A percentile compares a stretch with the other conserved stretches of the same genome.
These are phyloP conservation scores for Telopea speciosissima DNA, from an alignment of 177 flowering plant genomes.

Conservation along the genomic window DNA sequence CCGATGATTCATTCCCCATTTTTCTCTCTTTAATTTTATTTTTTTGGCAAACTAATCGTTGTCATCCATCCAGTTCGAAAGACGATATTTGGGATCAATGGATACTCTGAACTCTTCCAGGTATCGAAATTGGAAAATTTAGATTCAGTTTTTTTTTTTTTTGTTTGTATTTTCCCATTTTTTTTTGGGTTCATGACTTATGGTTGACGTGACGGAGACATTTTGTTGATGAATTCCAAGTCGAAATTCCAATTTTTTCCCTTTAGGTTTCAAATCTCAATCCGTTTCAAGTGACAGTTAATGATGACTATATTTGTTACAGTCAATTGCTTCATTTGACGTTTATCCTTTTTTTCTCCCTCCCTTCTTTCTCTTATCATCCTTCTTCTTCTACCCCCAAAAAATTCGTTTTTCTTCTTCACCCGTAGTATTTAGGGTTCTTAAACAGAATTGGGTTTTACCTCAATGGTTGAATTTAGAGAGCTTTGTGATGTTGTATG, in stretches of 20 bases:
- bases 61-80: not conserved
- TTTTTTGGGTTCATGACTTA: not conserved
- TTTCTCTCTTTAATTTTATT: not conserved
- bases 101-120: not conserved
- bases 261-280: not conserved
- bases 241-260: not conserved
- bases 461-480: not conserved
- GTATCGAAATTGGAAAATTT: not conserved
- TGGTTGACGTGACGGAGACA: not conserved
- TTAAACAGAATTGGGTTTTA: not conserved
- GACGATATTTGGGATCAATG: not conserved
- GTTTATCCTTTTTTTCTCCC: too few species aligned
- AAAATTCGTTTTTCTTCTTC: not conserved
- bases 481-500: not conserved
- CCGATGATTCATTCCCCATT: not conserved
- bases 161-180: too few species aligned
- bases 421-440: not conserved
- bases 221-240: not conserved
- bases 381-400: too few species aligned
- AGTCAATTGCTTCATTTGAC: not conserved
- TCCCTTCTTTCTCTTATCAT: too few species aligned
- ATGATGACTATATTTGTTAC: not conserved
- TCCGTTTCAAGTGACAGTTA: not conserved
- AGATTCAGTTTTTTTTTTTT: not conserved
- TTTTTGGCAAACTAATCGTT: not conserved